Percentiles rank a stretch among this genome's conserved stretches.
Conservation (phyloP, 1,284 basidiomycete genomes). For the Grifola frondosa region DNA sequence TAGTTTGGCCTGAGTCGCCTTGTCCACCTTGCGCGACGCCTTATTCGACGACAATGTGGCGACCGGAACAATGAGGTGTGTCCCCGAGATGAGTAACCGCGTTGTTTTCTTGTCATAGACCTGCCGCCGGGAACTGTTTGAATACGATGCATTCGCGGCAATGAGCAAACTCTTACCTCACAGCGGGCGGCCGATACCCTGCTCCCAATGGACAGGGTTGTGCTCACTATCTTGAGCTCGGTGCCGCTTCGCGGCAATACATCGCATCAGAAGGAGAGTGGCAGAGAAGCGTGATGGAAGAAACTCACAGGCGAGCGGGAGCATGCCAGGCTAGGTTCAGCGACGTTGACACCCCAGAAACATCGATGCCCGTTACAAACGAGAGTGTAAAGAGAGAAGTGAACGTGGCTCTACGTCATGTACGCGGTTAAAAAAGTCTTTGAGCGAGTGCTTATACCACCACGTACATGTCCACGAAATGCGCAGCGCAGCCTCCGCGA, state of each 20-base stretch:
- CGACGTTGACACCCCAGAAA: conserved; percentile 25
- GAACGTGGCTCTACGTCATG: conserved; percentile 26
- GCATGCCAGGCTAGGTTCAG: conserved; percentile 28
- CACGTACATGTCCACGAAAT: conserved; percentile 29
- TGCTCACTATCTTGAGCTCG: conserved; percentile 23
- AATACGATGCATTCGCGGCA: not conserved
- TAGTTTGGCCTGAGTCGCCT: too few species aligned
- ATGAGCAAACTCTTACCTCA: conserved; percentile 20
- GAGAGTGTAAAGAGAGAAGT: conserved; percentile 23
- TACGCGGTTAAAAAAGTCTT: too few species aligned
- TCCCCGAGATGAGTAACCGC: conserved; percentile 23
- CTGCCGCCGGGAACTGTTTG: conserved; percentile 8
- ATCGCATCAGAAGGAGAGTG: not conserved
- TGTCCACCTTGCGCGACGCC: too few species aligned
- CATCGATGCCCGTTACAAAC: conserved; percentile 16
- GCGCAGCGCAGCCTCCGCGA: conserved; percentile 26
- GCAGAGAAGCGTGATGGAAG: not conserved
- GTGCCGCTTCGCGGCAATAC: conserved; percentile 17
- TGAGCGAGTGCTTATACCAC: too few species aligned
- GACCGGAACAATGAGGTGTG: conserved; percentile 25
- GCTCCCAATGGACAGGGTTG: conserved; percentile 21
- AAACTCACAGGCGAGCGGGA: conserved; percentile 23
- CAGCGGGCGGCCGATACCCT: conserved; percentile 21
- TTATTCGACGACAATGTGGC: not conserved
- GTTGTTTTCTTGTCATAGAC: conserved; percentile 27